These are phyloP conservation scores for Saccharomycopsis lassenensis DNA, from an alignment of 805 yeast species.

Conservation along the genomic window DNA sequence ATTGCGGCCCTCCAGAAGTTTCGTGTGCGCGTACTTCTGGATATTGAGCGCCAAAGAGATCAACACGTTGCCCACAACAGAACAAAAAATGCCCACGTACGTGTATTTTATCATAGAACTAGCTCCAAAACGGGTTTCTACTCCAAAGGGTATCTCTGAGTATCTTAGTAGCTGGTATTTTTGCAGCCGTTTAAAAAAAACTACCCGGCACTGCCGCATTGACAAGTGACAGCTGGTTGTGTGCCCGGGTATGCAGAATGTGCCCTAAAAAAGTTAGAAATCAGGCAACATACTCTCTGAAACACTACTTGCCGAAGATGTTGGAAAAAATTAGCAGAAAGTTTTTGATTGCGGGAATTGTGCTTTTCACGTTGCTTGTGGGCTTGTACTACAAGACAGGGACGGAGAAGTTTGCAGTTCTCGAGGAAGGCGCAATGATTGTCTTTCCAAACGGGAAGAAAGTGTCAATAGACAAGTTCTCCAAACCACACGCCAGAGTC, in stretches of 20 bases:
- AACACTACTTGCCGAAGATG: too few species aligned
- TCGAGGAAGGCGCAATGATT: too few species aligned
- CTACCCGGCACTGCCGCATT: neutral
- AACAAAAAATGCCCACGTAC: conserved; percentile 25
- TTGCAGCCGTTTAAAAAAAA: neutral
- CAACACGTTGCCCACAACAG: conserved; percentile 29
- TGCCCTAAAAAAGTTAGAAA: too few species aligned
- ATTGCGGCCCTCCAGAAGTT: conserved; percentile 19
- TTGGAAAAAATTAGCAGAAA: too few species aligned
- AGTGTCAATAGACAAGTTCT: neutral
- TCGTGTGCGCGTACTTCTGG: conserved; percentile 30
- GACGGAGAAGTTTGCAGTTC: too few species aligned
- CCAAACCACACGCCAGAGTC: neutral
- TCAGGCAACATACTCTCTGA: too few species aligned
- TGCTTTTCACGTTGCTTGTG: too few species aligned
- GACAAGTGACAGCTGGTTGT: too few species aligned
- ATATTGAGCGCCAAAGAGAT: conserved; percentile 30
- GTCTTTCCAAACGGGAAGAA: neutral
- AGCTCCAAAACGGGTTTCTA: neutral
- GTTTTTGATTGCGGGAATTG: too few species aligned
- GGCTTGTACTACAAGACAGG: too few species aligned
- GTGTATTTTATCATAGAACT: conserved; percentile 17
- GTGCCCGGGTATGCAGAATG: too few species aligned
- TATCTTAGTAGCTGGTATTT: neutral
- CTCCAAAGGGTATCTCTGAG: neutral